phyloP scores from a whole-genome alignment of 192 early-diverging fungal genomes.

The Funneliformis mosseae region DNA sequence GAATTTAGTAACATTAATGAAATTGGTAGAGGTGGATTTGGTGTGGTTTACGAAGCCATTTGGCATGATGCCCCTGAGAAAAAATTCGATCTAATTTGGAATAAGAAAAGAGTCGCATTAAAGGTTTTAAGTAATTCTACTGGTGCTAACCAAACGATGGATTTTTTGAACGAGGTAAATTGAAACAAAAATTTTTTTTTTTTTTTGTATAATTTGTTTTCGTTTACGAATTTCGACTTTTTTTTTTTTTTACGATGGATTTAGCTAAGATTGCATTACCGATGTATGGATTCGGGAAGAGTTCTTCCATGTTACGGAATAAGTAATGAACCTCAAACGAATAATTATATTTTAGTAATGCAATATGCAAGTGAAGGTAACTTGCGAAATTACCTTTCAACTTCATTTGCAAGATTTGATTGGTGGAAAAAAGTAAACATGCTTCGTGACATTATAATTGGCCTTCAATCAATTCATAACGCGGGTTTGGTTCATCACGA shows the following conservation, averaged over 20 bases:
- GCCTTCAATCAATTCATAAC: slow-evolving; percentile 2
- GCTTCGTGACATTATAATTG: slow-evolving; percentile 4
- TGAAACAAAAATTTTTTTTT: background rate
- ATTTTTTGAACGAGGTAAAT: slow-evolving; percentile 20
- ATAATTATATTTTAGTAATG: slow-evolving; percentile 21
- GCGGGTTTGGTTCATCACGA: background rate
- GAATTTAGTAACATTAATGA: slow-evolving; percentile 19
- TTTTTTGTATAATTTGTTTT: background rate
- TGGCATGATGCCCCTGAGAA: slow-evolving; percentile 8
- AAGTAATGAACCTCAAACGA: slow-evolving; percentile 14
- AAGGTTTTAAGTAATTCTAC: background rate
- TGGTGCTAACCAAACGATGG: background rate
- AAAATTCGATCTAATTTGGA: slow-evolving; percentile 11
- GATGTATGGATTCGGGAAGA: slow-evolving; percentile 9
- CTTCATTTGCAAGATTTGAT: background rate
- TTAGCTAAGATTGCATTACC: slow-evolving; percentile 6
- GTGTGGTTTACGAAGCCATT: slow-evolving; percentile 15
- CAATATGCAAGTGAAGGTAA: slow-evolving; percentile 28
- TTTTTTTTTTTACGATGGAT: background rate
- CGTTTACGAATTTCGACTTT: background rate
- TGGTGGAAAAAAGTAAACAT: slow-evolving; percentile 11
- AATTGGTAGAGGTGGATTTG: slow-evolving; percentile 20
- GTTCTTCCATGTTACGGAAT: slow-evolving; percentile 18
- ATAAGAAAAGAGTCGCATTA: slow-evolving; percentile 17
- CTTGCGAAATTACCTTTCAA: background rate